Conservation (phyloP, 2,329 filamentous ascomycete species). For the Monosporascus sp. region DNA sequence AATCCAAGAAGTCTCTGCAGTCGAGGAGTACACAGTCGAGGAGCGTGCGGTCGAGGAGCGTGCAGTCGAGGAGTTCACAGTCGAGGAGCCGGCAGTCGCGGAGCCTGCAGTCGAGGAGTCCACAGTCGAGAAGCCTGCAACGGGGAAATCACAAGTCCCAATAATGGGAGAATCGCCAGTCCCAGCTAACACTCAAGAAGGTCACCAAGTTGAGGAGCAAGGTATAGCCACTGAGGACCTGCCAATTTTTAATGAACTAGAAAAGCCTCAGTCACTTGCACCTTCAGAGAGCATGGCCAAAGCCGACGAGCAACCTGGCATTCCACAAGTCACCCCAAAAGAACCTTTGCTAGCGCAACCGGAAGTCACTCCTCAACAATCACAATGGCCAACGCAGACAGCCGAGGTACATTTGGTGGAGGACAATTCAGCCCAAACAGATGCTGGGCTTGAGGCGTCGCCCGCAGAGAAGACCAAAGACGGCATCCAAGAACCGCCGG, state of each 20-base stretch:
- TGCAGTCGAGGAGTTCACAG: not conserved
- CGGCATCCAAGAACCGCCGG: slow-evolving; percentile 4
- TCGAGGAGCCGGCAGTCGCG: not conserved
- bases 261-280: slow-evolving; percentile 1
- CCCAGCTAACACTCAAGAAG: not conserved
- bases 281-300: slow-evolving; percentile 8
- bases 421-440: not conserved
- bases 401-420: not conserved
- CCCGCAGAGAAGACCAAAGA: slow-evolving; percentile 6
- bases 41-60: not conserved
- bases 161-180: not conserved
- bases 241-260: not conserved
- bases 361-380: not conserved
- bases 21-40: not conserved
- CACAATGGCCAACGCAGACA: not conserved
- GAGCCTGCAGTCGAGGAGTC: not conserved
- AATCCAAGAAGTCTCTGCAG: not conserved
- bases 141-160: not conserved
- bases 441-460: slow-evolving; percentile 1
- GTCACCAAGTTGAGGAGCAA: not conserved
- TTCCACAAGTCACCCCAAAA: not conserved
- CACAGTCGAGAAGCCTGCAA: not conserved
- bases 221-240: not conserved
- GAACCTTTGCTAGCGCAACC: not conserved
- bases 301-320: not conserved